Evolutionary conservation across 2,329 filamentous ascomycete species (phyloP).

Genomic region (Venturia nashicola): DNA sequence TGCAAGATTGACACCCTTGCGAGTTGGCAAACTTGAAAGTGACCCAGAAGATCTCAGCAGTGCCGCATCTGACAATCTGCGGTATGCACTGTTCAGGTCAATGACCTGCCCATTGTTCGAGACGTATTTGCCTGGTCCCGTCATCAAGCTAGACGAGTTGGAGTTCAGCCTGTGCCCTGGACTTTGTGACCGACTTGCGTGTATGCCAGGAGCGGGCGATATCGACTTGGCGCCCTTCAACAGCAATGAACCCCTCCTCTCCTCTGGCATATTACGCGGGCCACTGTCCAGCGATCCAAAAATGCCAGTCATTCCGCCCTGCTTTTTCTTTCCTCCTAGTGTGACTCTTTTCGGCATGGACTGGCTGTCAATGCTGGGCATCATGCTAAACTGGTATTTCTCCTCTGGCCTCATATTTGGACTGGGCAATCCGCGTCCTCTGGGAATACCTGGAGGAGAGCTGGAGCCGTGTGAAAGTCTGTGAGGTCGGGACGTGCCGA

Average conservation of each 20-base stretch:
- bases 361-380: slow-evolving; percentile 30
- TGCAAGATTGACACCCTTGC: slow-evolving; percentile 34
- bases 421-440: slow-evolving; percentile 15
- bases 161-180: slow-evolving; percentile 31
- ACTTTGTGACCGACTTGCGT: slow-evolving; percentile 22
- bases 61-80: slow-evolving; percentile 59
- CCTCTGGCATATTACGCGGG: slow-evolving; percentile 14
- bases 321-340: slow-evolving; percentile 28
- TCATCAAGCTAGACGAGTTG: slow-evolving; percentile 34
- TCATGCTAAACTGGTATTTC: slow-evolving; percentile 33
- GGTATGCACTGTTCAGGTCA: slow-evolving; percentile 58
- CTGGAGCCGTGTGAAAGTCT: slow-evolving; percentile 10
- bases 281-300: slow-evolving; percentile 17
- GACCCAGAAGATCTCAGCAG: slow-evolving; percentile 51
- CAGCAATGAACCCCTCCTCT: slow-evolving; percentile 8
- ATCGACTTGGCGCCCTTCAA: slow-evolving; percentile 25
- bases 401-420: slow-evolving; percentile 24
- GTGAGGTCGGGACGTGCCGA: neutral
- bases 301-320: slow-evolving; percentile 34
- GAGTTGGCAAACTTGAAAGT: slow-evolving; percentile 47
- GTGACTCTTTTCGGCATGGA: slow-evolving; percentile 30
- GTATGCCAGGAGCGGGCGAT: slow-evolving; percentile 22
- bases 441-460: slow-evolving; percentile 22
- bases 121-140: slow-evolving; percentile 31
- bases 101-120: slow-evolving; percentile 50